These are phyloP conservation scores for Diaporthe helianthi DNA, from an alignment of 2,329 filamentous ascomycete genomes.

Conservation along the genomic window DNA sequence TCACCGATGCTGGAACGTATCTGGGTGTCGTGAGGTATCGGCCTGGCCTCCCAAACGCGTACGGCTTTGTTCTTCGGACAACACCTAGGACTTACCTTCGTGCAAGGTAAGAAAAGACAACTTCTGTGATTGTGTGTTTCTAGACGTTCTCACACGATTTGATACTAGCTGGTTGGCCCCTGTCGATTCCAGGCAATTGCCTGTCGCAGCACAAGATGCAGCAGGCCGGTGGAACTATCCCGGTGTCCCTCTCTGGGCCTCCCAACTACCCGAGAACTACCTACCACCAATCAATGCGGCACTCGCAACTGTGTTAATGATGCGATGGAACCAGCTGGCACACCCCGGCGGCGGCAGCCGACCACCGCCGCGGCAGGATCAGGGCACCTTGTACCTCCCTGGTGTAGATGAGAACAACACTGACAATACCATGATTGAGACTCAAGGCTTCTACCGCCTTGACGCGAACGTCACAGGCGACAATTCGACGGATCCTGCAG, in stretches of 20 bases:
- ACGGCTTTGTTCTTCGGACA: not conserved
- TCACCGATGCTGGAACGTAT: not conserved
- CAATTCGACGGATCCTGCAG: not conserved
- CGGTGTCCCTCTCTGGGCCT: not conserved
- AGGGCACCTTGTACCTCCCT: not conserved
- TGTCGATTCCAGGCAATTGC: not conserved
- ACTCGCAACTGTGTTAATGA: not conserved
- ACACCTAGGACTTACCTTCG: not conserved
- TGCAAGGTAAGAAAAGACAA: not conserved
- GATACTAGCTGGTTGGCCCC: not conserved
- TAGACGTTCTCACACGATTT: not conserved
- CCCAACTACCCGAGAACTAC: not conserved
- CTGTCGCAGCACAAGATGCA: not conserved
- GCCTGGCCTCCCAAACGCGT: not conserved
- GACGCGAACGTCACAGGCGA: not conserved
- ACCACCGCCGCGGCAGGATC: not conserved
- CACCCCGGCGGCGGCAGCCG: not conserved
- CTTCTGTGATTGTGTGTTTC: fast-evolving
- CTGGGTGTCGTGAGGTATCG: slow-evolving; percentile 2
- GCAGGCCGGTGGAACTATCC: not conserved
- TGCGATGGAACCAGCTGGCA: not conserved
- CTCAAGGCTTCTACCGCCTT: not conserved
- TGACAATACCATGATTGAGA: not conserved
- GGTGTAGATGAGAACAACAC: not conserved
- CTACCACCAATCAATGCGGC: not conserved